Evolutionary conservation across 306 rosid species (phyloP).

Genomic region (Ochetophila trinervis): DNA sequence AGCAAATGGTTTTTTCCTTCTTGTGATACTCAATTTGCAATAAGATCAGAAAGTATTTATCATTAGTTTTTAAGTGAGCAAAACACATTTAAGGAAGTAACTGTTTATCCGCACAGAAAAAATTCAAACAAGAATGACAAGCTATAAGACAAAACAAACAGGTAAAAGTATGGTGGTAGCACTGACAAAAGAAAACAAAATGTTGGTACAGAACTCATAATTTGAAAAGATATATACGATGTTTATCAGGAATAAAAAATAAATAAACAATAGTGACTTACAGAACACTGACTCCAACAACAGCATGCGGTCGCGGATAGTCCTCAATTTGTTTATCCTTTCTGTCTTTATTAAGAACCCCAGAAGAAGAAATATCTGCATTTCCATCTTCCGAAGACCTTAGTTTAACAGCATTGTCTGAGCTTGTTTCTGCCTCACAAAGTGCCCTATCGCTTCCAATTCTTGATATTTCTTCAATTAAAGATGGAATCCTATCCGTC

Average conservation of each 20-base stretch:
- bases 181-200: neutral
- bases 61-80: neutral
- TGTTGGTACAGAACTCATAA: neutral
- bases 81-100: too few species aligned
- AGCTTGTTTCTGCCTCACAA: conserved; percentile 32
- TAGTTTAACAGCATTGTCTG: conserved; percentile 32
- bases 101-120: neutral
- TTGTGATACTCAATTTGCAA: neutral
- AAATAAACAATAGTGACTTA: conserved; percentile 43
- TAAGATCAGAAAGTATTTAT: neutral
- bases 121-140: neutral
- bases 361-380: conserved; percentile 20
- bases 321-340: conserved; percentile 72
- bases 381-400: conserved; percentile 29
- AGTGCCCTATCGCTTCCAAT: conserved; percentile 50
- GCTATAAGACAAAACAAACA: neutral
- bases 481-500: conserved; percentile 50
- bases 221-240: neutral
- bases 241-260: neutral
- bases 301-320: conserved; percentile 71
- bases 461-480: conserved; percentile 61
- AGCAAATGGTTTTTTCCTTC: too few species aligned
- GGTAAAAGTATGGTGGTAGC: neutral
- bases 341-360: conserved; percentile 16
- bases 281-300: conserved; percentile 88